Evolutionary conservation across 73 alveolate genomes (phyloP).

Genomic region (Paramecium sexaurelia): DNA sequence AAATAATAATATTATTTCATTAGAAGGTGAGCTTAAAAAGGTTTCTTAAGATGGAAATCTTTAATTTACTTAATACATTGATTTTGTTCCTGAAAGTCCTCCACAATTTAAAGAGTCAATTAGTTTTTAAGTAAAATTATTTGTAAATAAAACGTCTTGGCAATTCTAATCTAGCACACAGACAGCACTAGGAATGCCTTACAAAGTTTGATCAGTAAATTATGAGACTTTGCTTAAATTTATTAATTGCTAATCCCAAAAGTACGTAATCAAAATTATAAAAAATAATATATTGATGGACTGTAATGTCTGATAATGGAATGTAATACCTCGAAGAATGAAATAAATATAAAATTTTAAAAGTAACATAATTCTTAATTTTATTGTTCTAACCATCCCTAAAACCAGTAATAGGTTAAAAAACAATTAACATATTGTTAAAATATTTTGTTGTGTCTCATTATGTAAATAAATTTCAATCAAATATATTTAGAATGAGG

Average conservation of each 20-base stretch:
- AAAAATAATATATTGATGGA: not conserved
- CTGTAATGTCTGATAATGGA: not conserved
- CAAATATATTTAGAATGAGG: not conserved
- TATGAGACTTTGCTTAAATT: not conserved
- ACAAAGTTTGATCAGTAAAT: not conserved
- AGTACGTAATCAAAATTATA: not conserved
- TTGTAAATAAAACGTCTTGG: not conserved
- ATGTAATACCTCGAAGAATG: not conserved
- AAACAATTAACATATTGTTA: not conserved
- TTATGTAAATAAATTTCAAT: not conserved
- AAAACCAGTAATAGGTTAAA: not conserved
- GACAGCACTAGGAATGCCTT: conserved; percentile 22
- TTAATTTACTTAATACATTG: not conserved
- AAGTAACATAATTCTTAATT: not conserved
- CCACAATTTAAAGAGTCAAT: not conserved
- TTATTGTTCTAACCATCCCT: not conserved
- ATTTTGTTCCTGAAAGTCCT: not conserved
- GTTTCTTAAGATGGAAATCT: too few species aligned
- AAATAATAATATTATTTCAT: too few species aligned
- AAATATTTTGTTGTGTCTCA: not conserved
- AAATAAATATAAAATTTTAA: not conserved
- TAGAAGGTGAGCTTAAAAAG: too few species aligned
- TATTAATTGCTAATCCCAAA: conserved; percentile 23
- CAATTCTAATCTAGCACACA: not conserved
- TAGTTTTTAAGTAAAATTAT: not conserved